Conservation (phyloP, 2,329 filamentous ascomycete genomes). For the Aspergillus unguis region DNA sequence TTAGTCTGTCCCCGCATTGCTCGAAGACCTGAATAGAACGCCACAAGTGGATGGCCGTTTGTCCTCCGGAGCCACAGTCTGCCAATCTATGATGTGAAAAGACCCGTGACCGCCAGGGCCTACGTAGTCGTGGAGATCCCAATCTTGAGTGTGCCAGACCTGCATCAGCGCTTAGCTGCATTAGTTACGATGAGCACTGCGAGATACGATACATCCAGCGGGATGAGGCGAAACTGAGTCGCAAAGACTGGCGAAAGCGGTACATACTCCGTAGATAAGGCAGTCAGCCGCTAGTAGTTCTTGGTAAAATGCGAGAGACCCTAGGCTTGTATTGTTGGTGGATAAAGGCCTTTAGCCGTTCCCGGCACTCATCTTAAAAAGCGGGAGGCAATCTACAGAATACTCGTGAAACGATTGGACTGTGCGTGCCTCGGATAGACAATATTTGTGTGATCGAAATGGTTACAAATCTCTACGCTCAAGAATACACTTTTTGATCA, state of each 20-base stretch:
- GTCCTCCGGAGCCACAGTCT: conserved; percentile 2
- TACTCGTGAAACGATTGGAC: too few relatives aligned
- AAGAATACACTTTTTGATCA: too few relatives aligned
- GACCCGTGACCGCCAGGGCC: neutral
- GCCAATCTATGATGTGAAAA: neutral
- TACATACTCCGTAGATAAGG: too few relatives aligned
- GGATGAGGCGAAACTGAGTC: too few relatives aligned
- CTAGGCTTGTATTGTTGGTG: too few relatives aligned
- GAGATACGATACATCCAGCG: neutral
- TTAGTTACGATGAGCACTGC: neutral
- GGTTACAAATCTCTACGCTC: neutral
- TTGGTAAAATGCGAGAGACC: too few relatives aligned
- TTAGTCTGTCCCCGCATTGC: conserved; percentile 15
- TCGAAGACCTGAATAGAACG: neutral
- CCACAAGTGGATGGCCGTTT: conserved; percentile 3
- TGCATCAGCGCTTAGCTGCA: neutral
- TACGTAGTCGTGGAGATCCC: neutral
- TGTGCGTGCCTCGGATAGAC: too few relatives aligned
- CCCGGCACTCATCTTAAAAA: too few relatives aligned
- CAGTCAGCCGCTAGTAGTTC: too few relatives aligned
- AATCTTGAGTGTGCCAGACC: neutral
- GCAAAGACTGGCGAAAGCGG: too few relatives aligned
- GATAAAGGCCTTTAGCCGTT: too few relatives aligned
- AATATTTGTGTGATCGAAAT: conserved; percentile 14
- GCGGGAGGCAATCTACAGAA: too few relatives aligned